Percentiles rank a stretch among this genome's conserved stretches.
These are phyloP conservation scores for Teunomyces tritomae DNA, from an alignment of 805 yeast genomes.

Conservation along the genomic window DNA sequence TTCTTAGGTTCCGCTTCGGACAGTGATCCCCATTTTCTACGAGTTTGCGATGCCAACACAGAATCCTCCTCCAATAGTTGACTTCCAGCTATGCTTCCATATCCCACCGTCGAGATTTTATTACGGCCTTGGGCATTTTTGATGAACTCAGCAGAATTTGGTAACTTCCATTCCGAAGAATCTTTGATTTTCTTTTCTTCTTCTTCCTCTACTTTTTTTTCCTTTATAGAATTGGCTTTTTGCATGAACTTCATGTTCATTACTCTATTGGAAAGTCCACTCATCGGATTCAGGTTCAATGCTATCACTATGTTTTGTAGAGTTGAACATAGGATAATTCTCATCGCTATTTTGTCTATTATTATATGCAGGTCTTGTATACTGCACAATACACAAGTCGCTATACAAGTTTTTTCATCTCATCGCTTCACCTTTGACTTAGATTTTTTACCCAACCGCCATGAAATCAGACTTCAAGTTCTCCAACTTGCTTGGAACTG, in stretches of 20 bases:
- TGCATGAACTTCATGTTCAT: slow-evolving; percentile 76
- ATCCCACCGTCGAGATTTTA: slow-evolving; percentile 36
- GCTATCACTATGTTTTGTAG: no score
- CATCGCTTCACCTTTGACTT: background rate
- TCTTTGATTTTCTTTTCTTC: slow-evolving; percentile 43
- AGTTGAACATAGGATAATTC: background rate
- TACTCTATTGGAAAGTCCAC: slow-evolving; percentile 59
- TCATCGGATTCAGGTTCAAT: slow-evolving; percentile 14
- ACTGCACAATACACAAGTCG: background rate
- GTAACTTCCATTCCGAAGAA: slow-evolving; percentile 50
- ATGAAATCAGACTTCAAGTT: slow-evolving; percentile 91
- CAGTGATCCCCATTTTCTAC: slow-evolving; percentile 18
- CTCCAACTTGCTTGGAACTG: slow-evolving; percentile 89
- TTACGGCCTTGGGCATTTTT: slow-evolving; percentile 21
- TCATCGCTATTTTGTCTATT: background rate
- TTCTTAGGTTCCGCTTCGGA: slow-evolving; percentile 6
- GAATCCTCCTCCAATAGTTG: slow-evolving; percentile 13
- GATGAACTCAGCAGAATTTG: slow-evolving; percentile 26
- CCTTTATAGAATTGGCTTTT: slow-evolving; percentile 37
- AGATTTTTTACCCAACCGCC: background rate
- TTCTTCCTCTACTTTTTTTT: slow-evolving; percentile 31
- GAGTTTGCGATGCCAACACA: slow-evolving; percentile 6
- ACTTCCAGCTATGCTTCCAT: slow-evolving; percentile 32
- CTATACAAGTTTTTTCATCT: slow-evolving; percentile 7
- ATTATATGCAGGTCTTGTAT: background rate